Evolutionary conservation across 2,329 filamentous ascomycete genomes (phyloP).

Genomic region (Xylaria sp.): DNA sequence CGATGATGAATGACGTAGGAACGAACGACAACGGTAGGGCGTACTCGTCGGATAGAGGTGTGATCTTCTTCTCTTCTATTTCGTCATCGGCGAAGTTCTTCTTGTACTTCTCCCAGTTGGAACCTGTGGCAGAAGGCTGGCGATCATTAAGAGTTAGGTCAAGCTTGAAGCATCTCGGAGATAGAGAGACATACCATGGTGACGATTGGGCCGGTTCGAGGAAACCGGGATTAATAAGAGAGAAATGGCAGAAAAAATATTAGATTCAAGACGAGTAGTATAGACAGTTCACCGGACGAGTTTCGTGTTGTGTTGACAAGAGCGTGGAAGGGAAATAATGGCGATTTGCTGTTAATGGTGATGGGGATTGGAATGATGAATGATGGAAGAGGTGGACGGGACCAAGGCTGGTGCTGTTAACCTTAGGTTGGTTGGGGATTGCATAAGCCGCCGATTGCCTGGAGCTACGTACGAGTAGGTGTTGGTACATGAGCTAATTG

Average conservation of each 20-base stretch:
- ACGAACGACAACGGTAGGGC: slow-evolving; percentile 32
- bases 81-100: slow-evolving; percentile 97
- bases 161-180: background rate
- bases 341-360: slow-evolving; percentile 7
- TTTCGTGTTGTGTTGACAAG: background rate
- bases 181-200: slow-evolving; percentile 27
- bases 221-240: background rate
- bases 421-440: slow-evolving; percentile 10
- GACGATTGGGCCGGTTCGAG: slow-evolving; percentile 10
- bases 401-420: background rate
- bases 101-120: slow-evolving; percentile 97
- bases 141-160: slow-evolving; percentile 20
- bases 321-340: slow-evolving; percentile 4
- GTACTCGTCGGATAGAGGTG: slow-evolving; percentile 91
- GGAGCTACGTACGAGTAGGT: slow-evolving; percentile 7
- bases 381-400: background rate
- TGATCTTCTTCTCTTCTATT: slow-evolving; percentile 99
- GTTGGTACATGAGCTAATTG: too few relatives aligned
- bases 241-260: background rate
- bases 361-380: slow-evolving; percentile 6
- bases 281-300: background rate
- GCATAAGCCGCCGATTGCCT: slow-evolving; percentile 31
- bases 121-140: slow-evolving; percentile 88
- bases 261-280: background rate
- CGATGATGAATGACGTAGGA: slow-evolving; percentile 8